Evolutionary conservation across 2,329 filamentous ascomycete species (phyloP), one percentile per base, ranked within the genome.

Genomic region (Stagonosporopsis cucurbitacearum): DNA sequence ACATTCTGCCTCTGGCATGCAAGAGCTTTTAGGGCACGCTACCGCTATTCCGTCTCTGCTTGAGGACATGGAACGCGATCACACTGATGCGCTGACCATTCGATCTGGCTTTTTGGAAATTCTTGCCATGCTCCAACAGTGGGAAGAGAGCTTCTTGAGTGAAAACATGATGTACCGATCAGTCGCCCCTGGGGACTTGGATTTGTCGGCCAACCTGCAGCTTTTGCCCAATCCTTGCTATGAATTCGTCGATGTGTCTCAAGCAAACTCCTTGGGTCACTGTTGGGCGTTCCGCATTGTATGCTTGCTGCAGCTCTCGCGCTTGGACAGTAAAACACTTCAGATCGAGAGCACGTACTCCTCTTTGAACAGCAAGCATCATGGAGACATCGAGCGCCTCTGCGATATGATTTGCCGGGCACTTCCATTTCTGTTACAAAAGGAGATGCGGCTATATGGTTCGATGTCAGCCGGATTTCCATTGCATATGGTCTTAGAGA

Each of bases 381-480:
- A 6, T 15, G 6, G n/a, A 32, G 25, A 32, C 1, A 6, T 48
- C 12, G 6, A 32, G 22, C n/a, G 26, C 15, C 40, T 54, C n/a
- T 44, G 40, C 28, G 44, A 23, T 9, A 39, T 28, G 33, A 45
- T 54, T 12, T 54, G 45, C 22, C 40, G 19, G 23, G 46, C 33
- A 9, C n/a, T 50, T 17, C 41, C 52, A 1, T 50, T 36, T 26
- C 35, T 54, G 12, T 12, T 54, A 19, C 37, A 54, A 23, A 41
- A 41, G 19, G 26, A 50, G 20, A 50, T 55, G 52, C 33, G 41
- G 33, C 17, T 45, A 3, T 55, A 55, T 17, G 45, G 51, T 22
- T 54, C 51, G 12, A 44, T 49, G 44, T 54, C 45, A 45, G 45
- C 40, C 25, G 39, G 19, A 2, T 54, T 40, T 6, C 39, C 51